Percentiles rank a stretch among this genome's conserved stretches.
These are phyloP conservation scores for Trichoderma polysporum DNA, from an alignment of 2,329 filamentous ascomycete genomes.

Conservation along the genomic window DNA sequence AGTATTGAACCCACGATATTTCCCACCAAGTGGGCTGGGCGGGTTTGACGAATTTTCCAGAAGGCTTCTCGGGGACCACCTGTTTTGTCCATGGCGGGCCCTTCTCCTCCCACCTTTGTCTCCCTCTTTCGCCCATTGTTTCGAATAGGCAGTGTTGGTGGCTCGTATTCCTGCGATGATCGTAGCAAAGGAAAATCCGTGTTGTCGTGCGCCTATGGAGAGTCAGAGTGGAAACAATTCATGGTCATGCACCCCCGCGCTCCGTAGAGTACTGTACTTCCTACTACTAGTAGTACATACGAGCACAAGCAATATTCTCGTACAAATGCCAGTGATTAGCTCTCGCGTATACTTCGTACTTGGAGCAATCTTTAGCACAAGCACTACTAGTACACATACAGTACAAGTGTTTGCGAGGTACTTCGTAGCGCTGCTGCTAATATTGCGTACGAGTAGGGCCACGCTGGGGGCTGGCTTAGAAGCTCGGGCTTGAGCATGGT, in stretches of 20 bases:
- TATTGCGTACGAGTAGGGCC: neutral
- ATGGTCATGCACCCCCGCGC: too few species aligned
- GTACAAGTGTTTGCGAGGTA: neutral
- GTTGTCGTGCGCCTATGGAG: neutral
- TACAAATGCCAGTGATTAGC: neutral
- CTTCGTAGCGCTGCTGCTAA: neutral
- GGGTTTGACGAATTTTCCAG: conserved; percentile 17
- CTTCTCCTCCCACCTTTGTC: neutral
- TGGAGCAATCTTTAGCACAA: neutral
- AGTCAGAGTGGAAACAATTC: neutral
- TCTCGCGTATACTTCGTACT: neutral
- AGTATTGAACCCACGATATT: neutral
- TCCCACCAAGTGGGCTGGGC: conserved; percentile 14
- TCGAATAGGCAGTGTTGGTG: neutral
- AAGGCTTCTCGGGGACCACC: conserved; percentile 7
- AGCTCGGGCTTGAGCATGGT: conserved; percentile 11
- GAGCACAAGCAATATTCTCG: too few species aligned
- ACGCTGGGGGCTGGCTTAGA: conserved; percentile 7
- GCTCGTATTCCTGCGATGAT: conserved; percentile 5
- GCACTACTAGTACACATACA: too few species aligned
- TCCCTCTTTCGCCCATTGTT: neutral
- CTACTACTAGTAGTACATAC: too few species aligned
- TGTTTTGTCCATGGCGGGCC: neutral
- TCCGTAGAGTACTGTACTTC: too few species aligned
- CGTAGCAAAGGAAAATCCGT: neutral